Percentiles rank a stretch among this genome's conserved stretches.
Conservation (phyloP, 176 grass and related monocot species). For the Echinochloa phyllopogon region DNA sequence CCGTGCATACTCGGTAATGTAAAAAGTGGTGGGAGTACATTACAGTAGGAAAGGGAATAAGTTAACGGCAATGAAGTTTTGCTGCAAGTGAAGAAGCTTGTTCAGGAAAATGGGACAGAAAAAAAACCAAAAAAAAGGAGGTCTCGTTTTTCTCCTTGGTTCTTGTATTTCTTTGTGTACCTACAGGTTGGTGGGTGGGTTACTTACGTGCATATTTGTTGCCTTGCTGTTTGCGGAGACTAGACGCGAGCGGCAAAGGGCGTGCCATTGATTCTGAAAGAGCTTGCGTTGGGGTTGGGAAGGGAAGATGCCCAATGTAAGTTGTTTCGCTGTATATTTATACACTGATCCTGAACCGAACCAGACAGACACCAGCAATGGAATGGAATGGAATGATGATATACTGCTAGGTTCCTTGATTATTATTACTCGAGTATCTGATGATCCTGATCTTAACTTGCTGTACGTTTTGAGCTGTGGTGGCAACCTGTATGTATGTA, state of each 20-base stretch:
- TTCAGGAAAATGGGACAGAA: neutral
- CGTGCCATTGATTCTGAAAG: constrained; percentile 57
- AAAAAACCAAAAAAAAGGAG: neutral
- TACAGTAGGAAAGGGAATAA: constrained; percentile 48
- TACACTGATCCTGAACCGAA: constrained; percentile 36
- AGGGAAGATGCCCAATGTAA: constrained; percentile 37
- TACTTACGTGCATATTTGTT: constrained; percentile 44
- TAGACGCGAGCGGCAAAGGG: constrained; percentile 30
- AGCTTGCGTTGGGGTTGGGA: constrained; percentile 44
- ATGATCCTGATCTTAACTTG: too few species aligned
- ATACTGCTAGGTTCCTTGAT: neutral
- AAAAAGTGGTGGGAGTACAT: constrained; percentile 44
- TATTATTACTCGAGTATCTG: neutral
- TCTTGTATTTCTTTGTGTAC: constrained; percentile 43
- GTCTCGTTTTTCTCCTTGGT: constrained; percentile 2
- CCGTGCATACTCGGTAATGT: constrained; percentile 84
- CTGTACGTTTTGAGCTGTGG: too few species aligned
- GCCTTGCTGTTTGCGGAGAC: constrained; percentile 28
- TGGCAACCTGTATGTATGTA: too few species aligned
- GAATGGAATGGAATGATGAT: neutral
- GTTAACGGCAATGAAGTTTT: constrained; percentile 55
- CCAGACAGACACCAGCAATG: constrained; percentile 18
- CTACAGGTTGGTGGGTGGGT: neutral
- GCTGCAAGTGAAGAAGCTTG: constrained; percentile 36
- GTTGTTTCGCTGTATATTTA: constrained; percentile 67